phyloP scores from a whole-genome alignment of 2,329 filamentous ascomycete genomes.

The Aphanocladium album region DNA sequence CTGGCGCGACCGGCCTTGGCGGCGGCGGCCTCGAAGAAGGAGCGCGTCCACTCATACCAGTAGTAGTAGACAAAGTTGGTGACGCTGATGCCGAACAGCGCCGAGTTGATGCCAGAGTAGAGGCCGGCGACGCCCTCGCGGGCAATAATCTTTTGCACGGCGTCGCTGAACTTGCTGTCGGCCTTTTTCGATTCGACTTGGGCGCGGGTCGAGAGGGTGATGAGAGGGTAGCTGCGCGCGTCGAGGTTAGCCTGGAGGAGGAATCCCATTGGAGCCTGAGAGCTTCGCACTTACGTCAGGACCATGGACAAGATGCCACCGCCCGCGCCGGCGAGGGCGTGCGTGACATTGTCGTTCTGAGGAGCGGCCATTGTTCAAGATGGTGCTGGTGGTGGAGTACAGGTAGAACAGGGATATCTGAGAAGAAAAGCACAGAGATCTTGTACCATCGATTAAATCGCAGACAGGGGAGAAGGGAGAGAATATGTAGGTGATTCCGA shows the following conservation, averaged over 20 bases:
- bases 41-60: conserved; percentile 97
- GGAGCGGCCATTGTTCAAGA: conserved; percentile 48
- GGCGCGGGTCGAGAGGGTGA: conserved; percentile 93
- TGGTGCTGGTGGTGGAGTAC: no score
- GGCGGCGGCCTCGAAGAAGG: conserved; percentile 78
- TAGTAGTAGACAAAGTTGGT: conserved; percentile 99
- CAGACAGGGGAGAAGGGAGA: not conserved
- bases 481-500: not conserved
- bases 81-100: conserved; percentile 93
- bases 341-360: conserved; percentile 94
- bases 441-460: not conserved
- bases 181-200: conserved; percentile 96
- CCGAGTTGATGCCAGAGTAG: conserved; percentile 89
- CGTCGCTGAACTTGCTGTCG: conserved; percentile 76
- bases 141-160: conserved; percentile 79
- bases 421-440: not conserved
- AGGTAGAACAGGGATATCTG: not conserved
- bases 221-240: conserved; percentile 74
- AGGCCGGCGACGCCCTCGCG: conserved; percentile 86
- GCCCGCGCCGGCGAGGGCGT: conserved; percentile 87
- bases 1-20: conserved; percentile 65
- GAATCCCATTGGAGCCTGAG: not conserved
- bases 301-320: conserved; percentile 94
- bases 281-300: conserved; percentile 61
- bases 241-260: not conserved